Conservation (phyloP, 2,329 filamentous ascomycete species). For the Botrytis cinerea region DNA sequence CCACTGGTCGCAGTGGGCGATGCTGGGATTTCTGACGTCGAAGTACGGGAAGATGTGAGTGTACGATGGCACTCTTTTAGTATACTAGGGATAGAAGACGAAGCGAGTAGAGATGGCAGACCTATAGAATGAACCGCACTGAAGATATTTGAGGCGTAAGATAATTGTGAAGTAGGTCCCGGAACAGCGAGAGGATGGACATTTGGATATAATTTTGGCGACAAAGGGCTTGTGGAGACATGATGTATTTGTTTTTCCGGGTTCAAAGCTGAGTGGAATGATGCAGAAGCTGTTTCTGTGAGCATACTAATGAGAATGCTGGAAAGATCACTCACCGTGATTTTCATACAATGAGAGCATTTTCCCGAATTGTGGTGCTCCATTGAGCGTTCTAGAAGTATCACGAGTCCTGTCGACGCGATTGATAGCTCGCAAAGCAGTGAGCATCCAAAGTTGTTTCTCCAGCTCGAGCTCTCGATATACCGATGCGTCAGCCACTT, state of each 20-base stretch:
- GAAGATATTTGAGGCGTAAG: constrained; percentile 45
- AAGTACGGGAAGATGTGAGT: constrained; percentile 46
- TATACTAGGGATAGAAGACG: constrained; percentile 56
- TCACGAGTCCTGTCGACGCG: constrained; percentile 5
- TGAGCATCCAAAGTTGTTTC: constrained; percentile 64
- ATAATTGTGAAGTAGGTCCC: constrained; percentile 44
- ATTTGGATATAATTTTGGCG: constrained; percentile 42
- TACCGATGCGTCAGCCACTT: constrained; percentile 49
- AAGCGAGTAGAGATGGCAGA: constrained; percentile 58
- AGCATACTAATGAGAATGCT: constrained; percentile 11
- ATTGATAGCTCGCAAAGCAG: constrained; percentile 48
- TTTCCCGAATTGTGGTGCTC: constrained; percentile 26
- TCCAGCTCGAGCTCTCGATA: constrained; percentile 55
- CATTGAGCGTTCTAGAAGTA: neutral
- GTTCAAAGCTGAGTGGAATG: constrained; percentile 40
- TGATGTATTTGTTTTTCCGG: constrained; percentile 48
- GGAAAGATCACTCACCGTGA: constrained; percentile 33
- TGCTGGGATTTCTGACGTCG: neutral
- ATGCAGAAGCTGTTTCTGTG: constrained; percentile 34
- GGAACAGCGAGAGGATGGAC: constrained; percentile 42
- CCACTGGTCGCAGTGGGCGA: neutral
- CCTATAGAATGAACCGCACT: constrained; percentile 54
- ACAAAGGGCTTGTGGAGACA: constrained; percentile 44
- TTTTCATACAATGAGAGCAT: constrained; percentile 40
- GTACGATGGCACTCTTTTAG: constrained; percentile 58